Evolutionary conservation across 192 early-diverging fungal genomes (phyloP), one percentile per base, ranked within the genome.

Genomic region (Linnemannia schmuckeri): DNA sequence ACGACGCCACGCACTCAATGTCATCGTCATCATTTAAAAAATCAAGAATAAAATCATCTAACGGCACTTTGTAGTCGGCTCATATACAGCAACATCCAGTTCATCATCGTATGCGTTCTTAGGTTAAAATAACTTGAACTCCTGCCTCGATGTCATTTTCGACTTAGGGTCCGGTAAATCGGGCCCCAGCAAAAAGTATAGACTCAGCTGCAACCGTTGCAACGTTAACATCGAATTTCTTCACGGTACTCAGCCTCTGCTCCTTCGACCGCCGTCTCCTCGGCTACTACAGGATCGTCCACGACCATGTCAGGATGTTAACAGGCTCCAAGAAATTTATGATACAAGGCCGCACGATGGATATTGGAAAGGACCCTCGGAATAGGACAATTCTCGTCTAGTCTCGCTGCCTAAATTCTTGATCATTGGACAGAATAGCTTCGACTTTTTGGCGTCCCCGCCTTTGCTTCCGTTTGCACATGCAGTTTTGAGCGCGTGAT

Each of bases 401-500:
- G 85, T 77, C 66, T 81, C 76, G 46, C 41, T 87, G 35, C 55
- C 79, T 3, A 79, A 87, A 42, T 87, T 87, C 54, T 42, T 87
- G 37, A 68, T 87, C 66, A 54, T 41, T 13, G 85, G 79, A 12
- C 61, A 80, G 42, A 81, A 87, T 44, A 87, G 85, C 33, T 75
- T 79, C n/a, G 85, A 87, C 72, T 87, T 87, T 81, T 81, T 79
- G 10, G 77, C 80, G 83, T 83, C 2, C 88, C 88, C 0, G 70
- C 80, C 41, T 82, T 90, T 72, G 88, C 88, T 0, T 81, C 78
- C 68, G 82, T 89, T 18, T 90, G 88, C 80, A 90, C 89, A 6
- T 90, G 89, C 68, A 87, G 82, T 52, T 87, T 89, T 57, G 89
- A 89, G 9, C 81, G 82, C 13, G 85, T 84, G 79, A 82, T 88